Percentiles rank a stretch among this genome's conserved stretches.
phyloP scores from a whole-genome alignment of 1,284 basidiomycete species.

The Trametes versicolor region DNA sequence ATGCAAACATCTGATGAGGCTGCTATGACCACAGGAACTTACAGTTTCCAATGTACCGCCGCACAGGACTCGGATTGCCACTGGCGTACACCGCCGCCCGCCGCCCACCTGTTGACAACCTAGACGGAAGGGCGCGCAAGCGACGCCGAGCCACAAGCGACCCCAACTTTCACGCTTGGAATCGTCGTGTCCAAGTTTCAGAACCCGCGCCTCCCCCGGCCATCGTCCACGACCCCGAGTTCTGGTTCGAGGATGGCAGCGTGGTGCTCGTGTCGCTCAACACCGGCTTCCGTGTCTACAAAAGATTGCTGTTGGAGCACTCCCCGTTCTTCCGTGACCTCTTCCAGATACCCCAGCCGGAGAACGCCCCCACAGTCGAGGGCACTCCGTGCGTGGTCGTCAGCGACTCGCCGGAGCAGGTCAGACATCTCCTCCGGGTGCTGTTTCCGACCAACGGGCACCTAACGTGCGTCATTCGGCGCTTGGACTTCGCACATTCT shows the following conservation, averaged over 20 bases:
- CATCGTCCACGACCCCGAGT: constrained; percentile 35
- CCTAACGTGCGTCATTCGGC: constrained; percentile 9
- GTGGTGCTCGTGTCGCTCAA: constrained; percentile 29
- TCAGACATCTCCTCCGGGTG: constrained; percentile 15
- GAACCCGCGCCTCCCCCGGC: constrained; percentile 28
- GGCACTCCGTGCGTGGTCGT: constrained; percentile 20
- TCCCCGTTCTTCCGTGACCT: constrained; percentile 36
- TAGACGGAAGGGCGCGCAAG: not conserved
- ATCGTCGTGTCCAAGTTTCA: constrained; percentile 34
- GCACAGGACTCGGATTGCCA: too few relatives aligned
- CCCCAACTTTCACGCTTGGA: not conserved
- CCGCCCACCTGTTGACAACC: not conserved
- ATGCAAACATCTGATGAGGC: too few relatives aligned
- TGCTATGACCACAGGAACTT: too few relatives aligned
- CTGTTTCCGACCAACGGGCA: constrained; percentile 24
- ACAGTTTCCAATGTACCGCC: too few relatives aligned
- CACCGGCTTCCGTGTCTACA: constrained; percentile 32
- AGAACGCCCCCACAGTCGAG: constrained; percentile 2
- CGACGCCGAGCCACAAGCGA: not conserved
- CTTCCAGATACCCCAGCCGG: constrained; percentile 33
- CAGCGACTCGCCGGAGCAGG: constrained; percentile 13
- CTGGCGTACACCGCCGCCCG: too few relatives aligned
- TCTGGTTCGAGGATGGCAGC: constrained; percentile 37
- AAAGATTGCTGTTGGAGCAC: constrained; percentile 27
- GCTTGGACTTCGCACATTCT: not conserved